Conservation (phyloP, 768 basidiomycete genomes). For the Naganishia onofrii region DNA sequence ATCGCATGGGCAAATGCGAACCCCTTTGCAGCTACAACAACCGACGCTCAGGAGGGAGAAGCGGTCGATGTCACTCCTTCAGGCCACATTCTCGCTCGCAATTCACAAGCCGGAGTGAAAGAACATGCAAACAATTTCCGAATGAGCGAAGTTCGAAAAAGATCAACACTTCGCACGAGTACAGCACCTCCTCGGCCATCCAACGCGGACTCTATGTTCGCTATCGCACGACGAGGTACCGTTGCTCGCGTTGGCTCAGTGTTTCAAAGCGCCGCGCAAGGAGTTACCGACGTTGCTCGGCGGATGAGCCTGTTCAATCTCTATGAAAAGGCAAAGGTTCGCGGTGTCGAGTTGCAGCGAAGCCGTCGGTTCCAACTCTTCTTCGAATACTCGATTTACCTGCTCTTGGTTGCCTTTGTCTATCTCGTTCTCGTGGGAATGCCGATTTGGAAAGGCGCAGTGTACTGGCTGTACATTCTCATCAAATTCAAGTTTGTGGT, state of each 20-base stretch:
- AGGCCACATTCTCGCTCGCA: background rate
- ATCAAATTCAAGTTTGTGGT: slow-evolving; percentile 6
- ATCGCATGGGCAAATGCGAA: slow-evolving; percentile 1
- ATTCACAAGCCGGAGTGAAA: background rate
- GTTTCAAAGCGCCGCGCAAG: slow-evolving; percentile 2
- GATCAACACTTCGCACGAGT: background rate
- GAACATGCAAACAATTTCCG: background rate
- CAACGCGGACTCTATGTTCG: background rate
- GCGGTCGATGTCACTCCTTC: too few species aligned
- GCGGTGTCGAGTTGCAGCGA: slow-evolving; percentile 12
- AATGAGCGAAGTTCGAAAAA: background rate
- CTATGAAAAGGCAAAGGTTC: slow-evolving; percentile 21
- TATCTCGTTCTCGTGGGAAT: slow-evolving; percentile 12
- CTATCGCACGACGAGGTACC: background rate
- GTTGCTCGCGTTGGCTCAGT: slow-evolving; percentile 6
- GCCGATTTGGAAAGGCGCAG: slow-evolving; percentile 17
- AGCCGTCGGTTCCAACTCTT: background rate
- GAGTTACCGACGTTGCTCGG: slow-evolving; percentile 4
- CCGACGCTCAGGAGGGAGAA: background rate
- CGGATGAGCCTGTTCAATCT: slow-evolving; percentile 13
- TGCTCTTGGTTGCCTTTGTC: background rate
- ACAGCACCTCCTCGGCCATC: background rate
- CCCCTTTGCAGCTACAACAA: background rate
- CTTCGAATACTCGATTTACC: slow-evolving; percentile 7
- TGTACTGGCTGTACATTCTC: slow-evolving; percentile 14